phyloP scores from a whole-genome alignment of 225 moss, liverwort and hornwort species.

The Antitrichia curtipendula region DNA sequence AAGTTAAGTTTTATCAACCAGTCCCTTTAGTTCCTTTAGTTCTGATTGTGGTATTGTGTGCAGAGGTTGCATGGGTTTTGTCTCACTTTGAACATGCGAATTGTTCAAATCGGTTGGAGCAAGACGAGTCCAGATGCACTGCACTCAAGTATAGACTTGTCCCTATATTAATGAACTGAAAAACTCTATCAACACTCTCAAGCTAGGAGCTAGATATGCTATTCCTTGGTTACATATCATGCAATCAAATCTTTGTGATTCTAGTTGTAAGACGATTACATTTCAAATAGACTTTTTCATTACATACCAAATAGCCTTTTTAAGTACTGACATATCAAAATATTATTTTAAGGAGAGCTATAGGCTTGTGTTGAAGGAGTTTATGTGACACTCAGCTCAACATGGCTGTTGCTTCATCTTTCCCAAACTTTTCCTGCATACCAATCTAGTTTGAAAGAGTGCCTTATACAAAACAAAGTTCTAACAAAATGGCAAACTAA shows the following conservation, averaged over 20 bases:
- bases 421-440: background rate
- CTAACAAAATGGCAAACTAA: background rate
- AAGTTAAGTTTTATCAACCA: background rate
- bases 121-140: too few relatives aligned
- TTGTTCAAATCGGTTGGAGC: too few relatives aligned
- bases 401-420: background rate
- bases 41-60: too few relatives aligned
- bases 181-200: too few relatives aligned
- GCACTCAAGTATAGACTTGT: too few relatives aligned
- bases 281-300: background rate
- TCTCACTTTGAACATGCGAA: too few relatives aligned
- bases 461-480: background rate
- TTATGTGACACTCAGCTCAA: background rate
- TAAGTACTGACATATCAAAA: background rate
- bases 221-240: background rate
- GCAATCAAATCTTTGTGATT: background rate
- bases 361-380: background rate
- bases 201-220: background rate
- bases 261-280: background rate
- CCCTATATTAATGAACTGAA: too few relatives aligned
- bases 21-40: too few relatives aligned
- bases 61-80: too few relatives aligned
- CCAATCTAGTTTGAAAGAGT: background rate
- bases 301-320: background rate
- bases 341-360: background rate